Evolutionary conservation across 306 rosid species (phyloP).

Genomic region (Erythrophleum fordii): DNA sequence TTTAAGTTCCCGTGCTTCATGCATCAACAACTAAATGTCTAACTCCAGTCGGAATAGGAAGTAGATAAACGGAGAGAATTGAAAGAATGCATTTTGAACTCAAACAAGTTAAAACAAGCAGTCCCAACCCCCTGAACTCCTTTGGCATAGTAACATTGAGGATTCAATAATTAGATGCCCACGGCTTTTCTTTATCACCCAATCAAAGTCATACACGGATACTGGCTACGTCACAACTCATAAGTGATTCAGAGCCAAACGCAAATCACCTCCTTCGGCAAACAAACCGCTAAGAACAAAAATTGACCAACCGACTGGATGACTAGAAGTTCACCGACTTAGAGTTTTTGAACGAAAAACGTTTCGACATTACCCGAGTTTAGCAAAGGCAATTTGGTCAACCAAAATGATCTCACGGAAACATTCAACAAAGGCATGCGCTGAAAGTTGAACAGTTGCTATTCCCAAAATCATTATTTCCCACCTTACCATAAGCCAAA

Average conservation of each 20-base stretch:
- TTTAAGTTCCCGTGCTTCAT: neutral
- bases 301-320: conserved; percentile 32
- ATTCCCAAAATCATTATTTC: conserved; percentile 47
- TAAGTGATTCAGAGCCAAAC: conserved; percentile 23
- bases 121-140: neutral
- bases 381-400: conserved; percentile 44
- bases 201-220: conserved; percentile 28
- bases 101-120: conserved; percentile 17
- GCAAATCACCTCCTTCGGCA: conserved; percentile 26
- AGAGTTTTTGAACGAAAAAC: neutral
- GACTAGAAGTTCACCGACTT: conserved; percentile 23
- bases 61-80: conserved; percentile 10
- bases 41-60: conserved; percentile 25
- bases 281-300: conserved; percentile 21
- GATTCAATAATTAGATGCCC: conserved; percentile 27
- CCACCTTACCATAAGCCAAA: conserved; percentile 37
- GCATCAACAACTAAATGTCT: neutral
- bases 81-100: conserved; percentile 18
- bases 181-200: neutral
- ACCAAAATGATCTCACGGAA: conserved; percentile 37
- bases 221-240: conserved; percentile 16
- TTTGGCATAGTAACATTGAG: conserved; percentile 27
- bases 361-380: conserved; percentile 22
- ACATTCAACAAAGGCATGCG: conserved; percentile 61
- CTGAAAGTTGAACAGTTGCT: conserved; percentile 55